phyloP scores from a whole-genome alignment of 2,329 filamentous ascomycete genomes.

The Penicillium sp. region DNA sequence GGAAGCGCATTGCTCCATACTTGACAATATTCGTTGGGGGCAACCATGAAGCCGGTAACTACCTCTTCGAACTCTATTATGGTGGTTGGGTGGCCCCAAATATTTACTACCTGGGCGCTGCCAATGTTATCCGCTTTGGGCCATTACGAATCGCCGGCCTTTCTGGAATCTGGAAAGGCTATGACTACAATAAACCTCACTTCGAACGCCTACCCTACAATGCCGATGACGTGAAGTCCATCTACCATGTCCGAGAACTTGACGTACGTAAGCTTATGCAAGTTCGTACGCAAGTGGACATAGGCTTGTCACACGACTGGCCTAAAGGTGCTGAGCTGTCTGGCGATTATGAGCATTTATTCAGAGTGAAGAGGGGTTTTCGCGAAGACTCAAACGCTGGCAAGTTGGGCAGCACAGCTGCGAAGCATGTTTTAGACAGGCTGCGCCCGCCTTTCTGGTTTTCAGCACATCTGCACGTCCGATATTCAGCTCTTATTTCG shows the following conservation, averaged over 20 bases:
- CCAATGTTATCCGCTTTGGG: conserved; percentile 80
- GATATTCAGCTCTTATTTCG: conserved; percentile 65
- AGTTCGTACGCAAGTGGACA: conserved; percentile 79
- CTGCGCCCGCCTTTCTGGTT: conserved; percentile 87
- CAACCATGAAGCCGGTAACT: conserved; percentile 90
- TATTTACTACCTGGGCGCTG: conserved; percentile 94
- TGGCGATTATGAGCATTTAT: conserved; percentile 67
- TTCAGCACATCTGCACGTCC: conserved; percentile 86
- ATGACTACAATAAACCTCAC: conserved; percentile 80
- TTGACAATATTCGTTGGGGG: conserved; percentile 89
- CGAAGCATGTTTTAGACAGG: conserved; percentile 73
- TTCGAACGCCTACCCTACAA: conserved; percentile 83
- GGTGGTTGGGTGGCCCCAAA: conserved; percentile 96
- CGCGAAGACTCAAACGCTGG: conserved; percentile 70
- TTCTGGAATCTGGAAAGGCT: conserved; percentile 92
- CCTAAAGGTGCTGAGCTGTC: conserved; percentile 75
- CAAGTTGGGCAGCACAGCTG: conserved; percentile 73
- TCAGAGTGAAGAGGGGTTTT: conserved; percentile 70
- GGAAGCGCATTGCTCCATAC: conserved; percentile 71
- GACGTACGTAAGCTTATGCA: conserved; percentile 88
- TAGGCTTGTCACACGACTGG: conserved; percentile 96
- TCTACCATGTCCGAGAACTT: conserved; percentile 86
- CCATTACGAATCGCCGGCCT: conserved; percentile 83
- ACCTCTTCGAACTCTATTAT: conserved; percentile 90
- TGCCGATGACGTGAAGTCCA: conserved; percentile 67